Base-by-base conservation (phyloP, 805 yeast genomes). In the Nakazawaea anatomiae region DNA sequence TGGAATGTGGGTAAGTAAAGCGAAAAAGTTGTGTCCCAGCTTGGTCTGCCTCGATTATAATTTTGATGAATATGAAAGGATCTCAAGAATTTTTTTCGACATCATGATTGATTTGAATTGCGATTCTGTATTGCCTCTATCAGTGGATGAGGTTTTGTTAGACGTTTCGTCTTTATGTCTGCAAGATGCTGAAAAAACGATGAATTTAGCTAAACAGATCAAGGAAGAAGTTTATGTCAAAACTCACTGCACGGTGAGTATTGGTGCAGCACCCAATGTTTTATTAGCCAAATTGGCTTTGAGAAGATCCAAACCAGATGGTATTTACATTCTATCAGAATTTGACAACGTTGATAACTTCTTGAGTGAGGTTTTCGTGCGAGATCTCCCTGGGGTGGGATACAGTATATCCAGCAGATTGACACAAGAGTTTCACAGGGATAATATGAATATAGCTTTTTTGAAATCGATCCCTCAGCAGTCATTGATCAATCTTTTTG, bases 81-180 rank as follows among this genome's bases (percentile, higher is more conserved):
- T 76, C 18, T 88, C 97, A 0, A 72, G 75, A 29, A 65, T 65
- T 7, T 80, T 94, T 48, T 94, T 90, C 64, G 72, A 80, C 2
- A 74, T 77, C 11, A 66, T 94, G 45, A 52, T 80, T 1, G 64
- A 69, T 0, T 60, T 73, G n/a, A 61, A 69, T 0, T 70, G 73
- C 14, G 69, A 68, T 39, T 73, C 83, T 44, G 78, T 90, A 2
- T 73, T 83, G 32, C 98, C 98, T 0, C 88, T 94, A 1, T 89
- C 95, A 54, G 83, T 94, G 3, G 98, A 94, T 64, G 99, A 94
- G 61, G 96, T 90, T 0, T 68, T 94, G n/a, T 62, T 89, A 8
- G 96, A 89, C 58, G 73, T 85, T 1, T 68, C 75, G 0, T 42
- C 63, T 1, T 35, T 70, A 27, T 39, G 25, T 5, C 46, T 29